Percentiles rank a stretch among this genome's conserved stretches.
phyloP scores from a whole-genome alignment of 2,329 filamentous ascomycete genomes.

The Aureobasidium mangrovei region DNA sequence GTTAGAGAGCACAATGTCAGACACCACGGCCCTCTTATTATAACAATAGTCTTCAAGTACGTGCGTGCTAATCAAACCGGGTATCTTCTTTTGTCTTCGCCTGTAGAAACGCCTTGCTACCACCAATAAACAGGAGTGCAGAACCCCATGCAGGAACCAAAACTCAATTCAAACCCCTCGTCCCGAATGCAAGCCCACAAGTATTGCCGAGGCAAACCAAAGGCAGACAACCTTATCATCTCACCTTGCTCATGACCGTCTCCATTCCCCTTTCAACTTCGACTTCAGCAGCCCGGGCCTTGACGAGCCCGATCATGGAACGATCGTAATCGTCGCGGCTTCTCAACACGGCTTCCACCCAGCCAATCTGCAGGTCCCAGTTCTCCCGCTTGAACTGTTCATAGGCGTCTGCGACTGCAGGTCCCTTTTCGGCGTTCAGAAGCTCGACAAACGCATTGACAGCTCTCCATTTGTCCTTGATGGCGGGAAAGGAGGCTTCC shows the following conservation, averaged over 20 bases:
- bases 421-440: conserved; percentile 64
- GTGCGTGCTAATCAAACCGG: conserved; percentile 2
- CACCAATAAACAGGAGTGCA: conserved; percentile 6
- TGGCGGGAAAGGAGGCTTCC: conserved; percentile 60
- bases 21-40: background rate
- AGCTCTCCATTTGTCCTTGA: conserved; percentile 88
- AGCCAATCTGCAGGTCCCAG: conserved; percentile 89
- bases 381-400: conserved; percentile 75
- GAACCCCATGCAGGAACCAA: conserved; percentile 11
- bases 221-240: conserved; percentile 38
- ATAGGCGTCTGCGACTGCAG: conserved; percentile 66
- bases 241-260: conserved; percentile 91
- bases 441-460: conserved; percentile 76
- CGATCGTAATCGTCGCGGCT: conserved; percentile 89
- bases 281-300: conserved; percentile 78
- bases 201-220: background rate
- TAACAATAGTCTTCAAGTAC: background rate
- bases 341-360: conserved; percentile 88
- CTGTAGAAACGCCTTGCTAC: conserved; percentile 4
- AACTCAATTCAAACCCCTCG: conserved; percentile 4
- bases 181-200: background rate
- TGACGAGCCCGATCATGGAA: conserved; percentile 78
- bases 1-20: conserved; percentile 1
- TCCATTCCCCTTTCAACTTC: conserved; percentile 72
- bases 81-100: conserved; percentile 2